Evolutionary conservation across 495 filamentous ascomycete genomes (phyloP), one percentile per base, ranked within the genome.

Genomic region (Podospora pseudocomata): DNA sequence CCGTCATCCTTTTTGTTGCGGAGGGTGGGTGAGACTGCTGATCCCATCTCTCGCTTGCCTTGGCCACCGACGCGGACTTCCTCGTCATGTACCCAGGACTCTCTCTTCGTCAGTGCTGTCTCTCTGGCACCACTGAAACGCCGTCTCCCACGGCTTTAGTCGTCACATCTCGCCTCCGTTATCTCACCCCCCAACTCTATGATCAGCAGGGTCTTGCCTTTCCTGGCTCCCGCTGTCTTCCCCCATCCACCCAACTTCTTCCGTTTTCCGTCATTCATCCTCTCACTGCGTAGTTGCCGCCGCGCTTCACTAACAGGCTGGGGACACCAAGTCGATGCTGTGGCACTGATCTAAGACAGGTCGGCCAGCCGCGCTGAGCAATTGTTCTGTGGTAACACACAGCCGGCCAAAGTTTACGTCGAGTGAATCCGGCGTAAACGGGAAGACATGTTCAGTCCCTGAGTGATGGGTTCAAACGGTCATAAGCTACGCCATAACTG

Each of bases 151-250:
- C 13, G 55, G 5, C 23, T 2, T 26, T n/a, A 19, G 61, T 59
- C 67, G 63, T 65, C 67, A 65, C 56, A 19, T 4, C 39, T 69
- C 57, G 67, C 67, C 67, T 65, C 67, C 62, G 67, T 68, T 63
- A 44, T 49, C 30, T 63, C 18, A 39, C 11, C 55, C 18, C 11
- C 15, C 70, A 32, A 4, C 30, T 32, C 30, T 32, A 58, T 39
- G 78, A 80, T 78, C 78, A 68, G 74, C 75, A 79, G 78, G 78
- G 78, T 79, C 78, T 79, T 77, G 71, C 73, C 73, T 18, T 49
- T 74, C 60, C 39, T 9, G 67, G 59, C n/a, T 7, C 20, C 62
- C 13, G 30, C 9, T 64, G 28, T 60, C n/a, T 28, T 55, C 54
- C 19, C 39, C 30, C 56, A 16, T 30, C 44, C 63, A 32, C 30